Evolutionary conservation across 106 monocot species (phyloP), one percentile per base, ranked within the genome.

Genomic region (Acorus calamus): DNA sequence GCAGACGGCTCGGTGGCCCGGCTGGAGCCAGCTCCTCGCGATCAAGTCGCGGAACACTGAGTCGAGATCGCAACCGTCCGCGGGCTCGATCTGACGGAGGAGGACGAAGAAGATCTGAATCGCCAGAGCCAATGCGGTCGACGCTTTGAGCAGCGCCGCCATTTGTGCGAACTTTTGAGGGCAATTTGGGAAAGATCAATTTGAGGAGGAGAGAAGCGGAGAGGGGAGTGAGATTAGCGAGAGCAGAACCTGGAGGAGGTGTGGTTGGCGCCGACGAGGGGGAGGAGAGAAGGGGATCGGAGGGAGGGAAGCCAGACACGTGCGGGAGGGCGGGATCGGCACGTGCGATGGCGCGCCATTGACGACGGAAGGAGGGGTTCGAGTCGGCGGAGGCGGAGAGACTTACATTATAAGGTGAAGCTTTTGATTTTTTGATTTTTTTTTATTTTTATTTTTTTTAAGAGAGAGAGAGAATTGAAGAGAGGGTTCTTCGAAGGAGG

Each of bases 221-320:
- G 7, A 66, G 4, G 6, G 11, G 14, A 28, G 42, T 10, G 47
- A 53, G 77, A 46, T 70, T 77, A 77, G 66, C 77, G 71, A 56
- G 77, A 61, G 77, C 66, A 71, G 66, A 77, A 77, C 11, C 71
- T 51, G 54, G 76, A 70, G 66, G 76, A 77, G 48, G 71, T 77
- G 66, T 77, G 77, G 50, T 77, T 77, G 56, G 49, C 71, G 49
- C 77, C 77, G 55, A 77, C 77, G 71, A 77, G 77, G 60, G 55
- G 70, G 6, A 8, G 63, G 51, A 52, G 57, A 43, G 13, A 53
- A 4, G 69, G 9, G 70, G 62, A 60, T 14, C n/a, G 55, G 65
- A 4, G 55, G 13, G 60, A 49, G 7, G 70, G 76, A 3, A 76
- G 65, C 76, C 76, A 76, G 57, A 69, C 68, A 12, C 75, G 68